Base-by-base conservation (phyloP, 768 basidiomycete species). In the Lentinula lateritia region DNA sequence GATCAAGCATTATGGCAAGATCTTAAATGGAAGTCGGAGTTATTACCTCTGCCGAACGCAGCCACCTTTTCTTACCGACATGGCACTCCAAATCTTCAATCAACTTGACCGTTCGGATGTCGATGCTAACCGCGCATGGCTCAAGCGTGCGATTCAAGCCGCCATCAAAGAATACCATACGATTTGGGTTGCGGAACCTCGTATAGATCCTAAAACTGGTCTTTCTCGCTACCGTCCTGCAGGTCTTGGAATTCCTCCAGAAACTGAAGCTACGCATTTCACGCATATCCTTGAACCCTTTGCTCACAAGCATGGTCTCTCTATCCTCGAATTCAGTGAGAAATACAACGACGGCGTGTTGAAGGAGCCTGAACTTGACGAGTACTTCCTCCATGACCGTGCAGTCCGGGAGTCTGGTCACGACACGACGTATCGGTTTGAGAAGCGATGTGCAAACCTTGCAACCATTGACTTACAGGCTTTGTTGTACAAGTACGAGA, bases 151-250 rank as follows among this genome's bases (percentile, higher is more conserved):
- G 2, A 97, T 99, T 61, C 92, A 92, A 72, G 95, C 95, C 9
- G 96, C 96, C 32, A 95, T 99, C 78, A 97, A 98, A 76, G 96
- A 99, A 71, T 99, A 99, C 72, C 96, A 99, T 76, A 93, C 91
- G 45, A 86, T 98, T 65, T 99, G 97, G 97, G 88, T 95, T 63
- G 89, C 93, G 1, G 88, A 90, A 69, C 97, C 96, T 32, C 90
- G 97, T 23, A 89, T 98, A 67, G 95, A 99, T 73, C 88, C 89
- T 50, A 92, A 91, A 75, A 94, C 95, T 15, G 96, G 97, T 28
- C 83, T 99, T 15, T 97, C 95, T 0, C 87, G 97, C 52, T 99
- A 88, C 75, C 88, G 95, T 34, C 96, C 96, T 8, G 93, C 90
- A 63, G 97, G 97, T 13, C 71, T 93, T 9, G 97, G 97, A 34